A percentile compares a stretch with the other conserved stretches of the same genome.
Conservation (phyloP, 2,329 filamentous ascomycete genomes). For the Trichoderma sp. region DNA sequence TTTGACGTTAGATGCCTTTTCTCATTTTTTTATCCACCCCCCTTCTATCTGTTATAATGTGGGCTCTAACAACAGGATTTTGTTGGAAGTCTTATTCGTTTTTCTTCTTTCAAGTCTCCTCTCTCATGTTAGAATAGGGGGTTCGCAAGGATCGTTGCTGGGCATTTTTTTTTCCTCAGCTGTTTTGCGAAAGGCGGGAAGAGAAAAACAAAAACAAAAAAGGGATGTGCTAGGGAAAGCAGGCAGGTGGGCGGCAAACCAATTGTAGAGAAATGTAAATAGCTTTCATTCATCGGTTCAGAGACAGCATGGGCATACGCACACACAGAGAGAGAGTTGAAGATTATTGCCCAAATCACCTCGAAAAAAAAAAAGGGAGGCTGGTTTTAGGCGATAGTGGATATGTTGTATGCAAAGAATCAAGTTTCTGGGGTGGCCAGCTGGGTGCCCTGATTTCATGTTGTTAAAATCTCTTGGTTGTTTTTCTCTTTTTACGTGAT, state of each 20-base stretch:
- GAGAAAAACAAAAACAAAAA: neutral
- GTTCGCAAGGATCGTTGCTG: neutral
- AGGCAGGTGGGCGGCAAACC: neutral
- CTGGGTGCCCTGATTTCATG: neutral
- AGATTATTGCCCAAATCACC: neutral
- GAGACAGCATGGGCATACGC: conserved; percentile 2
- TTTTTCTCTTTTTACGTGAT: neutral
- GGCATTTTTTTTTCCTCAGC: neutral
- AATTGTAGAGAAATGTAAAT: conserved; percentile 19
- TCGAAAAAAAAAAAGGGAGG: neutral
- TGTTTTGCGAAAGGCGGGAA: neutral
- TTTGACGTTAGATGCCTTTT: conserved; percentile 12
- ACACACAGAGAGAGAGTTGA: no score
- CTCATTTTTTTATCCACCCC: neutral
- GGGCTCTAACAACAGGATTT: neutral
- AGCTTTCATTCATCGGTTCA: conserved; percentile 3
- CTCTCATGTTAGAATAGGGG: conserved; percentile 12
- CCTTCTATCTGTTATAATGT: conserved; percentile 9
- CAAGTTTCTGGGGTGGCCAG: neutral
- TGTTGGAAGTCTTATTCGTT: neutral
- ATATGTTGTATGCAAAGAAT: neutral
- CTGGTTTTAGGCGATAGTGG: neutral
- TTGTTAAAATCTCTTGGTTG: neutral
- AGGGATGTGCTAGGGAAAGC: neutral
- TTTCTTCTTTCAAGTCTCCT: neutral